These are phyloP conservation scores for Stropharia rugosoannulata DNA, from an alignment of 768 basidiomycete species.

Conservation along the genomic window DNA sequence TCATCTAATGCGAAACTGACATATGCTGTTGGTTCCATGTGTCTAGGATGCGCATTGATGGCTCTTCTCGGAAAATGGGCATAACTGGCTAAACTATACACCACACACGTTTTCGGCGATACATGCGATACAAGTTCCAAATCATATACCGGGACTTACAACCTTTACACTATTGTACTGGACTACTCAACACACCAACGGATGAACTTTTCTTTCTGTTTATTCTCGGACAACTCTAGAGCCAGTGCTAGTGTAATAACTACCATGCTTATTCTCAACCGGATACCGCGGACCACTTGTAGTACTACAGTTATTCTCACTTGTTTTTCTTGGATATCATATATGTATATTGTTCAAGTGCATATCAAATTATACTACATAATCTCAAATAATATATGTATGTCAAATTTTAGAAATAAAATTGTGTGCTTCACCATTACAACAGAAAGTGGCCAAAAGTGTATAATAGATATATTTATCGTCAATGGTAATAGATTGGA, in stretches of 20 bases:
- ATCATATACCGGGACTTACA: no score
- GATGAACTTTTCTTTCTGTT: no score
- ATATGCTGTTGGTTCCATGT: constrained; percentile 77
- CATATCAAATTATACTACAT: neutral
- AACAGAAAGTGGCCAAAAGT: no score
- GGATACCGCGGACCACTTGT: neutral
- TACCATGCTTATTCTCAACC: neutral
- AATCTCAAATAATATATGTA: neutral
- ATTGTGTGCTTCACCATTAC: no score
- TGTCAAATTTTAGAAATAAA: no score
- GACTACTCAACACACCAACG: no score
- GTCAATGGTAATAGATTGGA: no score
- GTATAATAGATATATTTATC: no score
- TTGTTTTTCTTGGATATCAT: neutral
- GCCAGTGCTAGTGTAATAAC: neutral
- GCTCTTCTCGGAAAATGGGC: constrained; percentile 90
- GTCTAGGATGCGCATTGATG: constrained; percentile 88
- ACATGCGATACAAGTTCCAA: no score
- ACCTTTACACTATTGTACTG: no score
- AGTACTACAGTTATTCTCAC: neutral
- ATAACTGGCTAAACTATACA: constrained; percentile 25
- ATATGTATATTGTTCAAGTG: neutral
- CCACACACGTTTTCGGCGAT: no score
- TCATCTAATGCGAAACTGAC: constrained; percentile 61
- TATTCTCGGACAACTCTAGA: neutral